Base-by-base conservation (phyloP, 352 stramenopile genomes). In the Albugo laibachii region DNA sequence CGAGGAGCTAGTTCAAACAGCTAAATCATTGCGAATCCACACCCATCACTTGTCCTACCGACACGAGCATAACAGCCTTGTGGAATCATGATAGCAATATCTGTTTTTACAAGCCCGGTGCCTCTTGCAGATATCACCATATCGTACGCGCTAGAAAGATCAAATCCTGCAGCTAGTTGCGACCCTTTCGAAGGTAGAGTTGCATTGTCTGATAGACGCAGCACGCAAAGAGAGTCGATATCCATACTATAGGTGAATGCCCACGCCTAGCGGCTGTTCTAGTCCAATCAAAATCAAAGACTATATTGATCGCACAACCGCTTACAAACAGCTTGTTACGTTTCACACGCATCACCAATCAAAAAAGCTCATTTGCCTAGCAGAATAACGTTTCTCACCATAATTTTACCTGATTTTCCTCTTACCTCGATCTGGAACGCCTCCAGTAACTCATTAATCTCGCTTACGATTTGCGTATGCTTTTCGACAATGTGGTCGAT, bases 61-160 rank as follows among this genome's bases (percentile, higher is more conserved):
- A 98, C 92, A 12, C 95, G 79, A 12, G 80, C 95, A 65, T 99
- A 99, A 47, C 83, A 97, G 39, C 91, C 87, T 2, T 64, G 47
- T 8, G 95, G 95, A 59, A 97, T 94, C 5, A 86, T 86, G 53
- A 98, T 94, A 40, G 71, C 71, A 11, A 98, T 63, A 58, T 98
- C 94, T n/a, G 95, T 99, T 63, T 96, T 95, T 51, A 98, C 80
- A 37, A 99, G 68, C 2, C 63, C 92, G 54, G 97, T 96, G 55
- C 85, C 86, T 11, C 73, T 64, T 13, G 92, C 83, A 10, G 84
- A 81, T 41, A 99, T 83, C 2, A 93, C 69, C 12, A 65, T 79
- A 47, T 93, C 71, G 55, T 93, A 80, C 36, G 85, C 72, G 53
- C 65, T 82, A 14, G 81, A 71, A 37, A 94, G 66, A 51, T 94